Evolutionary conservation across 2,329 filamentous ascomycete genomes (phyloP).

Genomic region (Plectosphaerella cucumerina): DNA sequence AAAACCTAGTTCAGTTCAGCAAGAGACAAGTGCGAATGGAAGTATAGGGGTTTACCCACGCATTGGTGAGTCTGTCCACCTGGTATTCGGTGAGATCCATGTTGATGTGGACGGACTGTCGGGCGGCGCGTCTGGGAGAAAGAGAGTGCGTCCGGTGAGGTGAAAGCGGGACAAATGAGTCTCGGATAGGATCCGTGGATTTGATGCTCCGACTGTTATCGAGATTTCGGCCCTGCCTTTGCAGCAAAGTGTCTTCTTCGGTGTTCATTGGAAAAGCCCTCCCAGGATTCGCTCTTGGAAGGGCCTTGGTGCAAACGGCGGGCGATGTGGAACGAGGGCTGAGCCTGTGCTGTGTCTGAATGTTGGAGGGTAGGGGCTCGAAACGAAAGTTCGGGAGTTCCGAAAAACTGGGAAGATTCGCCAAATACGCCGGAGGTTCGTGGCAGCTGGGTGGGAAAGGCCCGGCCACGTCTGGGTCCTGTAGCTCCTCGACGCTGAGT

Average conservation of each 20-base stretch:
- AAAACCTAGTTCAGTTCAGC: conserved; percentile 24
- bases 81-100: conserved; percentile 45
- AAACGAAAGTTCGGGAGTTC: neutral
- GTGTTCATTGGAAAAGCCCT: neutral
- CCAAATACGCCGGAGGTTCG: neutral
- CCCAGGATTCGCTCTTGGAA: neutral
- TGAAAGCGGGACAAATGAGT: conserved; percentile 32
- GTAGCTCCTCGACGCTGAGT: conserved; percentile 4
- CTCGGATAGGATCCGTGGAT: conserved; percentile 24
- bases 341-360: neutral
- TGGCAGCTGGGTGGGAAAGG: conserved; percentile 6
- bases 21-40: neutral
- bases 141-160: conserved; percentile 25
- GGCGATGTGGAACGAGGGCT: neutral
- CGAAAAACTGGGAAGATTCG: neutral
- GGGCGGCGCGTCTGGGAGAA: conserved; percentile 27
- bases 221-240: conserved; percentile 5
- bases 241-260: neutral
- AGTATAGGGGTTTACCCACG: conserved; percentile 20
- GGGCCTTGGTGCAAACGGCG: neutral
- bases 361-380: neutral
- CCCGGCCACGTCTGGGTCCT: conserved; percentile 9
- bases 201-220: neutral
- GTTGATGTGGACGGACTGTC: conserved; percentile 39
- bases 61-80: conserved; percentile 42